phyloP scores from a whole-genome alignment of 116 monocot species.

The Thalassia testudinum region DNA sequence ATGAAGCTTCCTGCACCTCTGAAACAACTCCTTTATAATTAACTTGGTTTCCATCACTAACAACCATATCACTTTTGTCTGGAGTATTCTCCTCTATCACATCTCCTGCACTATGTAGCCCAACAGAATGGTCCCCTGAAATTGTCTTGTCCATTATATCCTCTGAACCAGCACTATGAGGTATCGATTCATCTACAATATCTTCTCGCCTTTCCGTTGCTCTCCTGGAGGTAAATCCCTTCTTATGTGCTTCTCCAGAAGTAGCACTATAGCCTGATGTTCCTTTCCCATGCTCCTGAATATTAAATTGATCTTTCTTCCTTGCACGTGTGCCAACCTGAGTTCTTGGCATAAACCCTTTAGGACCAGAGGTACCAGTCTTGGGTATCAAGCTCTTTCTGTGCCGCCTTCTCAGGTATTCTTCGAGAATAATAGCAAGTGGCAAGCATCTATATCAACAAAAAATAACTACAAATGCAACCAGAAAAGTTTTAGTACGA shows the following conservation, averaged over 20 bases:
- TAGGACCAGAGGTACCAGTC: constrained; percentile 26
- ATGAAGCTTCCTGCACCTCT: too few species aligned
- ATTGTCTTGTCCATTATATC: too few species aligned
- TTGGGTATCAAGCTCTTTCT: constrained; percentile 41
- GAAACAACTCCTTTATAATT: constrained; percentile 1
- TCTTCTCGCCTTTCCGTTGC: not conserved
- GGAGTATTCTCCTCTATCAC: too few species aligned
- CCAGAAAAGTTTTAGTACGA: not conserved
- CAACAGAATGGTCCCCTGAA: too few species aligned
- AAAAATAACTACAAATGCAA: constrained; percentile 3
- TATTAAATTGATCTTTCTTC: constrained; percentile 32
- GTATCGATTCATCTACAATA: not conserved
- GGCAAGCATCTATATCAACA: constrained; percentile 2
- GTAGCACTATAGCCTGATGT: constrained; percentile 9
- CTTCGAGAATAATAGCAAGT: constrained; percentile 17
- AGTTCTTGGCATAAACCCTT: constrained; percentile 34
- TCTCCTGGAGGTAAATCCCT: constrained; percentile 9
- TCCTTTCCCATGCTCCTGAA: constrained; percentile 13
- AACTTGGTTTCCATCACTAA: constrained; percentile 2
- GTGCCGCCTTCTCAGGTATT: constrained; percentile 31
- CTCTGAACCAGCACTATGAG: too few species aligned
- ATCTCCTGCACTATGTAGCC: too few species aligned
- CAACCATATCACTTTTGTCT: too few species aligned
- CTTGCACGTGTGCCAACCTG: constrained; percentile 25
- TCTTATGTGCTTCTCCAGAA: constrained; percentile 6